Evolutionary conservation across 768 basidiomycete genomes (phyloP).

Genomic region (Clitopilus hobsonii): DNA sequence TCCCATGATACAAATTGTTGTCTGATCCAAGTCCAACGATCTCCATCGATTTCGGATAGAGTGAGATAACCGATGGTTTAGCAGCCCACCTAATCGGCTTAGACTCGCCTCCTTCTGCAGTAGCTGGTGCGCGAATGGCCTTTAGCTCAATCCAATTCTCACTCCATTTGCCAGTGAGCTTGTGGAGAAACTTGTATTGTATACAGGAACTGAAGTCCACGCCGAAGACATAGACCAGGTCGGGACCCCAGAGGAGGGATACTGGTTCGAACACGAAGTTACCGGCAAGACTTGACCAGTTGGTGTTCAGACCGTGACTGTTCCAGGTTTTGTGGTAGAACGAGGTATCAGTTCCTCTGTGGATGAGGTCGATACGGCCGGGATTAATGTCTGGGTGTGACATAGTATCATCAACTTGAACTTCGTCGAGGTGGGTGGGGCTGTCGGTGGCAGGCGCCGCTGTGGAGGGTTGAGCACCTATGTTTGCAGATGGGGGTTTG

Average conservation of each 20-base stretch:
- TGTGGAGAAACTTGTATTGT: slow-evolving; percentile 5
- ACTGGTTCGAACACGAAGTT: slow-evolving; percentile 6
- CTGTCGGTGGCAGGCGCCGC: no score
- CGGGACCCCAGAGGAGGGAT: slow-evolving; percentile 6
- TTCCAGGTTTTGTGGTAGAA: slow-evolving; percentile 3
- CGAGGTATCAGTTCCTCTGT: background rate
- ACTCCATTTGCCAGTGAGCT: background rate
- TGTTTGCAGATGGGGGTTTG: no score
- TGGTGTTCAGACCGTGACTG: no score
- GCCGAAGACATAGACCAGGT: slow-evolving; percentile 11
- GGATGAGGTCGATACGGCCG: slow-evolving; percentile 5
- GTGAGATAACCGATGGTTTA: background rate
- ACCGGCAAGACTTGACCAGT: slow-evolving; percentile 4
- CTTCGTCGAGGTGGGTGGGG: no score
- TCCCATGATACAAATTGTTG: background rate
- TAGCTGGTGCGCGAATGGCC: no score
- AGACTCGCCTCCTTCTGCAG: background rate
- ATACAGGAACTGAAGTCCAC: slow-evolving; percentile 7
- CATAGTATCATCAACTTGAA: no score
- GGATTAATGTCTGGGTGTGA: no score
- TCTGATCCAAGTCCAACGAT: background rate
- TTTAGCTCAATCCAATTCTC: background rate
- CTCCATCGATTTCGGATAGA: background rate
- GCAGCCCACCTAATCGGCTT: background rate
- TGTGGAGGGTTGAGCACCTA: no score